phyloP scores from a whole-genome alignment of 768 basidiomycete species.

The Phanerodontia chrysosporium region DNA sequence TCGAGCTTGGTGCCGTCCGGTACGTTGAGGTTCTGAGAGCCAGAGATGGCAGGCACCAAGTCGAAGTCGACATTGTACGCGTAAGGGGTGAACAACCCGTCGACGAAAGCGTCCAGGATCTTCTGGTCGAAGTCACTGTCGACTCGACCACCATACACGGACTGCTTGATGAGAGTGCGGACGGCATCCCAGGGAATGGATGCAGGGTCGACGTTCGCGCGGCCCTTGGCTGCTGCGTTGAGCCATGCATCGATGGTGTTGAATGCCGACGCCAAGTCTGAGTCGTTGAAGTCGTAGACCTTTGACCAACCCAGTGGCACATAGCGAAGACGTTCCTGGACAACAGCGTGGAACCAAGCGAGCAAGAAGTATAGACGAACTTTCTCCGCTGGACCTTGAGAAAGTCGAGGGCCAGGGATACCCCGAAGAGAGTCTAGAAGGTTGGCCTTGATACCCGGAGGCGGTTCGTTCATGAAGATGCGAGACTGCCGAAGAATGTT shows the following conservation, averaged over 20 bases:
- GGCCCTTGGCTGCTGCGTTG: constrained; percentile 72
- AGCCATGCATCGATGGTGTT: constrained; percentile 93
- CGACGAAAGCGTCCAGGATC: constrained; percentile 91
- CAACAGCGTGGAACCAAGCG: constrained; percentile 98
- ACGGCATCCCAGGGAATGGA: constrained; percentile 94
- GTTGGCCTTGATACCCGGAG: constrained; percentile 95
- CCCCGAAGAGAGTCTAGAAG: constrained; percentile 82
- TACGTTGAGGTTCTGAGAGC: constrained; percentile 53
- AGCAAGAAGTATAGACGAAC: constrained; percentile 91
- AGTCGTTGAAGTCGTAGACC: constrained; percentile 97
- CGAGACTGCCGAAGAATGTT: constrained; percentile 96
- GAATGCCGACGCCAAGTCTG: constrained; percentile 92
- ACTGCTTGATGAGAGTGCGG: constrained; percentile 90
- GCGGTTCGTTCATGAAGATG: constrained; percentile 97
- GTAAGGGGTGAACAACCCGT: constrained; percentile 77
- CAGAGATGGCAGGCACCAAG: constrained; percentile 65
- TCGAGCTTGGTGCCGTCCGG: constrained; percentile 93
- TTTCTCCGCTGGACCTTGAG: constrained; percentile 90
- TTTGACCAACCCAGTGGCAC: constrained; percentile 97
- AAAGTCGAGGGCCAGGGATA: constrained; percentile 66
- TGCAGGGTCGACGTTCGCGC: constrained; percentile 88
- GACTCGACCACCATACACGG: constrained; percentile 90
- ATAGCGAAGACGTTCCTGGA: constrained; percentile 95
- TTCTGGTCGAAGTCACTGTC: constrained; percentile 95
- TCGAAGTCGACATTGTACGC: constrained; percentile 95